Conservation (phyloP, 768 basidiomycete genomes). For the Leucogyrophana mollusca region DNA sequence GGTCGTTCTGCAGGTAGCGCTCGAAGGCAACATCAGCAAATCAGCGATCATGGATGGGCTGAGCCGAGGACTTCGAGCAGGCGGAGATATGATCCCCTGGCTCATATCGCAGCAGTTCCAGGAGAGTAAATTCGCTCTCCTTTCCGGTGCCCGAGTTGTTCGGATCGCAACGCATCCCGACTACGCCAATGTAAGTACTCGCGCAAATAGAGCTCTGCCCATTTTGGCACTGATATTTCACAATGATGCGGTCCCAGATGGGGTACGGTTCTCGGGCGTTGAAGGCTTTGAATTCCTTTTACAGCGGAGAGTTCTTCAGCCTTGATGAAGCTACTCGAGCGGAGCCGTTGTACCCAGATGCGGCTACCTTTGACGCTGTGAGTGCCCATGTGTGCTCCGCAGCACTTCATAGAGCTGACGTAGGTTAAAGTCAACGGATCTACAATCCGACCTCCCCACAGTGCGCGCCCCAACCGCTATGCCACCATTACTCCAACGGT, state of each 20-base stretch:
- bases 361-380: slow-evolving; percentile 47
- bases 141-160: slow-evolving; percentile 91
- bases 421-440: slow-evolving; percentile 40
- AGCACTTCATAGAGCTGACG: slow-evolving; percentile 1
- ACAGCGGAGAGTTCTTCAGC: slow-evolving; percentile 89
- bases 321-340: slow-evolving; percentile 64
- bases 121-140: slow-evolving; percentile 87
- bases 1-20: slow-evolving; percentile 92
- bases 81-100: slow-evolving; percentile 99
- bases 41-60: slow-evolving; percentile 84
- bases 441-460: slow-evolving; percentile 77
- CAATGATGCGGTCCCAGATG: slow-evolving; percentile 56
- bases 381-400: slow-evolving; percentile 9
- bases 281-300: slow-evolving; percentile 84
- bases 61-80: slow-evolving; percentile 77
- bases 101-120: slow-evolving; percentile 93
- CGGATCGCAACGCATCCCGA: slow-evolving; percentile 96
- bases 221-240: background rate
- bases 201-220: background rate
- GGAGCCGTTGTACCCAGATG: slow-evolving; percentile 63
- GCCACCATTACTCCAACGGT: slow-evolving; percentile 90
- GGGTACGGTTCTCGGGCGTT: slow-evolving; percentile 93
- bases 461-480: slow-evolving; percentile 74
- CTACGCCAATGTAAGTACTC: slow-evolving; percentile 72
- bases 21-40: slow-evolving; percentile 91